phyloP scores from a whole-genome alignment of 345 rosid genomes.

The Hypericum perforatum region DNA sequence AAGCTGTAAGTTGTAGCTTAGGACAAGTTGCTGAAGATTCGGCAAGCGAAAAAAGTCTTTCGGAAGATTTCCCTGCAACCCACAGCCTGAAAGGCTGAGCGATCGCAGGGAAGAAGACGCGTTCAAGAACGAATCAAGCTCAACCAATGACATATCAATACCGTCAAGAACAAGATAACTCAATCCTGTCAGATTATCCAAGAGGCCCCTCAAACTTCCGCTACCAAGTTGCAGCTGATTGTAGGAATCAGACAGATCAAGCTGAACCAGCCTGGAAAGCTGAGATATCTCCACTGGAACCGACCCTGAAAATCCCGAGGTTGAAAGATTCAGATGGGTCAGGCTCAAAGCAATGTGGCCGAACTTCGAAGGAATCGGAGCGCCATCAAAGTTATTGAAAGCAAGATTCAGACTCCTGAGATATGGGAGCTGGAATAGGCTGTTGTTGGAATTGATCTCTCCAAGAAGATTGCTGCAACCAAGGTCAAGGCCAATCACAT shows the following conservation, averaged over 20 bases:
- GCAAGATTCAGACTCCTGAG: conserved; percentile 22
- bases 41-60: conserved; percentile 3
- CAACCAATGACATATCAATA: not conserved
- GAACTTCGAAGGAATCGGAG: conserved; percentile 7
- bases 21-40: not conserved
- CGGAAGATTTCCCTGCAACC: conserved; percentile 9
- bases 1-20: not conserved
- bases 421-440: conserved; percentile 14
- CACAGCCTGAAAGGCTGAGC: not conserved
- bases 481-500: conserved; percentile 21
- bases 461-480: conserved; percentile 2
- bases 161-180: not conserved
- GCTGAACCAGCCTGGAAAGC: conserved; percentile 7
- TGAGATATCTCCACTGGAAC: conserved; percentile 11
- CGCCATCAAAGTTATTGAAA: conserved; percentile 13
- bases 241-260: conserved; percentile 12
- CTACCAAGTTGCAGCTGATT: not conserved
- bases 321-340: conserved; percentile 10
- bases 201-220: not conserved
- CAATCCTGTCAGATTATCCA: conserved; percentile 7
- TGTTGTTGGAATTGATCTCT: conserved; percentile 7
- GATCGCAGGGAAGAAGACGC: conserved; percentile 5
- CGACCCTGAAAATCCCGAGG: not conserved
- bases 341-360: not conserved
- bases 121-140: conserved; percentile 4